Conservation (phyloP, 164 flowering plant species). For the Nymphaea colorata region DNA sequence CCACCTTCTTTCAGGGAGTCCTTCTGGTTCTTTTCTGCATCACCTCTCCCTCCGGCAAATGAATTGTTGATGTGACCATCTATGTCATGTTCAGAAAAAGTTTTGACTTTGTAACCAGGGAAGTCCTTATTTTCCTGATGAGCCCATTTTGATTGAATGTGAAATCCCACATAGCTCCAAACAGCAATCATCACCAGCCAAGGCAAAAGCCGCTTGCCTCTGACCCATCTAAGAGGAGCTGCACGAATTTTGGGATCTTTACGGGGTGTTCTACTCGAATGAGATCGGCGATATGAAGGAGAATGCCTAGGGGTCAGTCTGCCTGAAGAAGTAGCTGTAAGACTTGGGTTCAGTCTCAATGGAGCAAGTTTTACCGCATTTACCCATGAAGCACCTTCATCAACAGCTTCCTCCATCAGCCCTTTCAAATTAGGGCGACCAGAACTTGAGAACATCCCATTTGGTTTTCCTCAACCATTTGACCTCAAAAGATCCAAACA, state of each 20-base stretch:
- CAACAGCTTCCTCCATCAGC: not conserved
- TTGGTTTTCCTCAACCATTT: not conserved
- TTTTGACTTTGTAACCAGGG: slow-evolving; percentile 39
- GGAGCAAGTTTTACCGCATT: slow-evolving; percentile 6
- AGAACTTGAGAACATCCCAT: not conserved
- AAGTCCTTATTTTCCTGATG: slow-evolving; percentile 41
- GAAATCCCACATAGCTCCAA: slow-evolving; percentile 92
- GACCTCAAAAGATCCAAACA: too few species aligned
- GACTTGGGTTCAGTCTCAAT: slow-evolving; percentile 30
- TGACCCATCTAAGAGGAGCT: slow-evolving; percentile 39
- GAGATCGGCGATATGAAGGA: slow-evolving; percentile 47
- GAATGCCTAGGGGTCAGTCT: slow-evolving; percentile 67
- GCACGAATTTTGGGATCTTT: slow-evolving; percentile 43
- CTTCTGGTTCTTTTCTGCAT: too few species aligned
- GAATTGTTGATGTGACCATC: not conserved
- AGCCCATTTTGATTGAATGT: slow-evolving; percentile 94
- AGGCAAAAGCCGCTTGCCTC: slow-evolving; percentile 50
- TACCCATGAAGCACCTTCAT: not conserved
- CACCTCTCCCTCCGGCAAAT: not conserved
- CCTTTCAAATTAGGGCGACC: not conserved
- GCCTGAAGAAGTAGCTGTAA: slow-evolving; percentile 62
- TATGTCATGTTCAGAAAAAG: not conserved
- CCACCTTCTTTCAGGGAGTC: too few species aligned
- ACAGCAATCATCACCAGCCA: slow-evolving; percentile 90
- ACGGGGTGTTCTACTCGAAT: slow-evolving; percentile 59